Evolutionary conservation across 257 asterid genomes (phyloP).

Genomic region (Rubia yunnanensis): DNA sequence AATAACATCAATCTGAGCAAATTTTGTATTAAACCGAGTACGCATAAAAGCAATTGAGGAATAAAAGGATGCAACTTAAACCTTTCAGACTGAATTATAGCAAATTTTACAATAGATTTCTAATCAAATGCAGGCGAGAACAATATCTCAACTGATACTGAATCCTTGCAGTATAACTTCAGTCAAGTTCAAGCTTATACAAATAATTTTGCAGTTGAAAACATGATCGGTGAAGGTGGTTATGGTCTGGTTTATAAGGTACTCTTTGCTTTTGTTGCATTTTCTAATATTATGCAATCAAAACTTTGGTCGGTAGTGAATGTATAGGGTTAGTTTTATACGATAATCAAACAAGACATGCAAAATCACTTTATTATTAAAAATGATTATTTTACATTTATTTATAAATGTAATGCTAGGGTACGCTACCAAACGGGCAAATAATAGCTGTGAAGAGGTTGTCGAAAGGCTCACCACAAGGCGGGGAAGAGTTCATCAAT

Average conservation of each 20-base stretch:
- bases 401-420: constrained; percentile 3
- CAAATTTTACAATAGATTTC: too few relatives aligned
- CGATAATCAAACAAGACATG: too few relatives aligned
- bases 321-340: too few relatives aligned
- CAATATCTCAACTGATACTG: neutral
- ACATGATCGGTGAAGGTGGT: constrained; percentile 20
- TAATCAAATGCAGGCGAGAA: neutral
- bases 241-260: constrained; percentile 29
- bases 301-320: too few relatives aligned
- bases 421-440: constrained; percentile 18
- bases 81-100: too few relatives aligned
- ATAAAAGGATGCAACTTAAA: too few relatives aligned
- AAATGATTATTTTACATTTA: too few relatives aligned
- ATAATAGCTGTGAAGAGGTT: constrained; percentile 27
- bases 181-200: constrained; percentile 12
- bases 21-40: too few relatives aligned
- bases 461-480: constrained; percentile 16
- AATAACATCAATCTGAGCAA: too few relatives aligned
- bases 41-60: too few relatives aligned
- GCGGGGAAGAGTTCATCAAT: constrained; percentile 16
- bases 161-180: neutral
- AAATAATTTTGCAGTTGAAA: constrained; percentile 4
- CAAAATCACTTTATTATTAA: too few relatives aligned
- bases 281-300: too few relatives aligned
- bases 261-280: neutral